Percentiles rank a stretch among this genome's conserved stretches.
Conservation (phyloP, 495 filamentous ascomycete genomes). For the Aspergillus leporis region DNA sequence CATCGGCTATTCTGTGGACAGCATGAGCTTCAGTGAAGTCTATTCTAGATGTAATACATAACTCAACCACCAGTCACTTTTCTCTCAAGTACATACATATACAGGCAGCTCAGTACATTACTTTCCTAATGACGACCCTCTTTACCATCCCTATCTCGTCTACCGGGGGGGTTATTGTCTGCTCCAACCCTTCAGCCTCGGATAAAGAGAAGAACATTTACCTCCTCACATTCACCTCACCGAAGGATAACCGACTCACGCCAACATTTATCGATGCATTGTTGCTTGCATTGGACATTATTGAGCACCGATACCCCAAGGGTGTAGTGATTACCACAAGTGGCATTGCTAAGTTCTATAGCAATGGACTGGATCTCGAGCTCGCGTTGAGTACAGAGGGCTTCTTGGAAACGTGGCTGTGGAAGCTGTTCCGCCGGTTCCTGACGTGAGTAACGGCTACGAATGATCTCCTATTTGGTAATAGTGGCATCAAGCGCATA, state of each 20-base stretch:
- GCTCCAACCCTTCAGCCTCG: conserved; percentile 54
- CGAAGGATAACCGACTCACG: conserved; percentile 74
- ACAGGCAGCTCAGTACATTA: neutral
- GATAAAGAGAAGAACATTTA: conserved; percentile 53
- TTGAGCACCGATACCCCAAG: conserved; percentile 64
- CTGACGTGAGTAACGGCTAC: conserved; percentile 51
- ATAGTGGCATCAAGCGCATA: conserved; percentile 8
- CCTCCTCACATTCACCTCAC: conserved; percentile 68
- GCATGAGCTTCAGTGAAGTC: neutral
- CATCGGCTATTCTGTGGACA: neutral
- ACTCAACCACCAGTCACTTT: neutral
- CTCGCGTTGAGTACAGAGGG: conserved; percentile 48
- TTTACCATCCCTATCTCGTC: conserved; percentile 48
- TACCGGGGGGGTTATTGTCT: conserved; percentile 52
- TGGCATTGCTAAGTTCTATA: conserved; percentile 76
- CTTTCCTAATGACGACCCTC: conserved; percentile 30
- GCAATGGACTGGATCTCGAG: conserved; percentile 73
- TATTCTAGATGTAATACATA: neutral
- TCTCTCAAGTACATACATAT: neutral
- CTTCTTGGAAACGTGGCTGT: conserved; percentile 59
- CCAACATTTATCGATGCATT: conserved; percentile 64
- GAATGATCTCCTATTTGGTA: neutral
- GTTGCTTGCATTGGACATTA: conserved; percentile 66
- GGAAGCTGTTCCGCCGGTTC: conserved; percentile 57
- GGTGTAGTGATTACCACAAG: conserved; percentile 77